A percentile compares a stretch with the other conserved stretches of the same genome.
These are phyloP conservation scores for Didymella exigua DNA, from an alignment of 2,329 filamentous ascomycete species.

Conservation along the genomic window DNA sequence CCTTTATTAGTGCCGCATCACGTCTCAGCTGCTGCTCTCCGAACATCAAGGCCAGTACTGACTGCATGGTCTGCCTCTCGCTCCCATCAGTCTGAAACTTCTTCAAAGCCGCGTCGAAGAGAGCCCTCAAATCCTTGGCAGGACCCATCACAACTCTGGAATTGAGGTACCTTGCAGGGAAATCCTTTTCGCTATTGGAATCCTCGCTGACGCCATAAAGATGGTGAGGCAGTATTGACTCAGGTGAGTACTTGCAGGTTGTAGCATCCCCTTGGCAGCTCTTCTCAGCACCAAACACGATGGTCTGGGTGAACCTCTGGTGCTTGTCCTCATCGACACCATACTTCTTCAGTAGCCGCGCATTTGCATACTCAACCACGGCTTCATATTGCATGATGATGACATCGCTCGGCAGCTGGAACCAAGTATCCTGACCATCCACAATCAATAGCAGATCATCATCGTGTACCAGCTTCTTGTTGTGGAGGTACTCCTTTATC, in stretches of 20 bases:
- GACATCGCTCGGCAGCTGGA: slow-evolving; percentile 68
- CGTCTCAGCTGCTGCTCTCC: slow-evolving; percentile 60
- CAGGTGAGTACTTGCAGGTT: slow-evolving; percentile 60
- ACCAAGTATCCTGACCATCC: slow-evolving; percentile 68
- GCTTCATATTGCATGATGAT: slow-evolving; percentile 67
- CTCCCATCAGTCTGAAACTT: slow-evolving; percentile 44
- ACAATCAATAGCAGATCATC: slow-evolving; percentile 68
- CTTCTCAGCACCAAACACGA: slow-evolving; percentile 63
- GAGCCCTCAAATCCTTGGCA: slow-evolving; percentile 53
- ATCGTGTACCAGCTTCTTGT: slow-evolving; percentile 56
- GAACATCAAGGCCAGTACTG: slow-evolving; percentile 58
- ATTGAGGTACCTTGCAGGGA: slow-evolving; percentile 53
- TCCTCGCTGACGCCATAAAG: slow-evolving; percentile 56
- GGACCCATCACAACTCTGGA: slow-evolving; percentile 59
- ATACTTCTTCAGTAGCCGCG: slow-evolving; percentile 57
- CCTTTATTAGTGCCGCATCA: slow-evolving; percentile 45
- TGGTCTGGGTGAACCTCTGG: slow-evolving; percentile 55
- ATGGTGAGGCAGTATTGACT: slow-evolving; percentile 57
- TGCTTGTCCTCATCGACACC: slow-evolving; percentile 39
- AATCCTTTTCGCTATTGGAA: slow-evolving; percentile 26
- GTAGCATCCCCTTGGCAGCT: slow-evolving; percentile 56
- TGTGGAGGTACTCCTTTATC: slow-evolving; percentile 56
- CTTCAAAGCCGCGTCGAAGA: slow-evolving; percentile 53
- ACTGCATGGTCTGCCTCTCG: slow-evolving; percentile 47
- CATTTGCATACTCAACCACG: slow-evolving; percentile 60